Evolutionary conservation across 225 moss, liverwort and hornwort species (phyloP).

Genomic region (Rhytidiadelphus loreus): DNA sequence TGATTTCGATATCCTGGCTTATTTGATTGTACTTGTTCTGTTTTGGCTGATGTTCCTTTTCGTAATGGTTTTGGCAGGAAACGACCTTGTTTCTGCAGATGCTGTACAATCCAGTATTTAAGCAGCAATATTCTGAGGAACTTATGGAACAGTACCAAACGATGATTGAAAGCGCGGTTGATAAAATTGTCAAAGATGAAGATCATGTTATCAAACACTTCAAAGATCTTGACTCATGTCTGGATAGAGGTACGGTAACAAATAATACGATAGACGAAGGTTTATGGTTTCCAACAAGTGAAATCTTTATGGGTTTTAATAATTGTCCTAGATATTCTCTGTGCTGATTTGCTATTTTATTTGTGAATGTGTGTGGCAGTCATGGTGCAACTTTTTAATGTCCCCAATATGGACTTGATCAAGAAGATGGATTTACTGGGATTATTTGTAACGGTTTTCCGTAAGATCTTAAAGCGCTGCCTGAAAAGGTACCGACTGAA

Average conservation of each 20-base stretch:
- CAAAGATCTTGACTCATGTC: conserved; percentile 52
- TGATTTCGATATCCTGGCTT: neutral
- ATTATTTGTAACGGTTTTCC: conserved; percentile 56
- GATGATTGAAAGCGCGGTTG: conserved; percentile 55
- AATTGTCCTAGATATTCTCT: neutral
- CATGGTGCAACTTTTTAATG: conserved; percentile 98
- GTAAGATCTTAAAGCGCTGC: conserved; percentile 48
- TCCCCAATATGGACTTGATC: conserved; percentile 70
- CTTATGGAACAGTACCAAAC: conserved; percentile 69
- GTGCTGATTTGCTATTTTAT: neutral
- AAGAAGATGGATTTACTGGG: conserved; percentile 64
- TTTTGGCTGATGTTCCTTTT: neutral
- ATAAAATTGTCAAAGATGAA: neutral
- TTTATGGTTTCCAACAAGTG: neutral
- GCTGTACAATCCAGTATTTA: conserved; percentile 78
- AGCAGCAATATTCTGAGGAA: conserved; percentile 74
- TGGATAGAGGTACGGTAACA: conserved; percentile 73
- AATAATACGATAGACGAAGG: neutral
- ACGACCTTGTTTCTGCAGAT: conserved; percentile 85
- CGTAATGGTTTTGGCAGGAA: conserved; percentile 43
- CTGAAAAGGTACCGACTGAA: conserved; percentile 31
- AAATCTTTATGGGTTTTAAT: neutral
- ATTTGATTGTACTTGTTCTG: neutral
- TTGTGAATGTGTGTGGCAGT: conserved; percentile 47
- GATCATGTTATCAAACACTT: conserved; percentile 40